A percentile compares a stretch with the other conserved stretches of the same genome.
These are phyloP conservation scores for Cystoderma amianthinum DNA, from an alignment of 768 basidiomycete genomes.

Conservation along the genomic window DNA sequence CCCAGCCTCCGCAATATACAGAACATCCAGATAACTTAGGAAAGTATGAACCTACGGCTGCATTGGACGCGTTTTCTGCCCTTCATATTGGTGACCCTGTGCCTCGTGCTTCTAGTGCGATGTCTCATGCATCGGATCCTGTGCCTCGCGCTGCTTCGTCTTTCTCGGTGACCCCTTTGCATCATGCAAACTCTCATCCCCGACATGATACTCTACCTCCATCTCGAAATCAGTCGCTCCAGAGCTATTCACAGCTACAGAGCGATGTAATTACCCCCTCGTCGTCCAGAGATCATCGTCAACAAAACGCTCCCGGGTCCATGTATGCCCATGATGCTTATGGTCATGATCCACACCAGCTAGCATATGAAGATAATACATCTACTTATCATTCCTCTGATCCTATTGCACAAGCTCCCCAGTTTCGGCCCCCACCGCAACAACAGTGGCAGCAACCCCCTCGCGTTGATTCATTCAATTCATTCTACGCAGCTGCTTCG, in stretches of 20 bases:
- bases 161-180: conserved; percentile 38
- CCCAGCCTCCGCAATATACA: conserved; percentile 23
- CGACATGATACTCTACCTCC: conserved; percentile 35
- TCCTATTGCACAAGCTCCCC: conserved; percentile 17
- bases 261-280: too few species aligned
- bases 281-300: too few species aligned
- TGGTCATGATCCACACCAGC: background rate
- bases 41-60: too few species aligned
- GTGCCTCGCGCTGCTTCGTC: conserved; percentile 51
- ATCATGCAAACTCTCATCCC: conserved; percentile 23
- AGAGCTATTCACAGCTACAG: too few species aligned
- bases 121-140: conserved; percentile 40
- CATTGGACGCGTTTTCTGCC: conserved; percentile 44
- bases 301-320: too few species aligned
- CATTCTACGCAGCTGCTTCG: conserved; percentile 70
- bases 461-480: conserved; percentile 46
- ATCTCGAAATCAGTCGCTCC: conserved; percentile 14
- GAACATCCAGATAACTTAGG: conserved; percentile 34
- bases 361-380: background rate
- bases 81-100: conserved; percentile 42
- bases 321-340: too few species aligned
- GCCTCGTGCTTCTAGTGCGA: conserved; percentile 15
- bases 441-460: conserved; percentile 18
- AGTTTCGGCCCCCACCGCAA: conserved; percentile 11
- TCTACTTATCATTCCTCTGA: conserved; percentile 15